Conservation (phyloP, 176 grass and related monocot species). For the Avena atlantica region DNA sequence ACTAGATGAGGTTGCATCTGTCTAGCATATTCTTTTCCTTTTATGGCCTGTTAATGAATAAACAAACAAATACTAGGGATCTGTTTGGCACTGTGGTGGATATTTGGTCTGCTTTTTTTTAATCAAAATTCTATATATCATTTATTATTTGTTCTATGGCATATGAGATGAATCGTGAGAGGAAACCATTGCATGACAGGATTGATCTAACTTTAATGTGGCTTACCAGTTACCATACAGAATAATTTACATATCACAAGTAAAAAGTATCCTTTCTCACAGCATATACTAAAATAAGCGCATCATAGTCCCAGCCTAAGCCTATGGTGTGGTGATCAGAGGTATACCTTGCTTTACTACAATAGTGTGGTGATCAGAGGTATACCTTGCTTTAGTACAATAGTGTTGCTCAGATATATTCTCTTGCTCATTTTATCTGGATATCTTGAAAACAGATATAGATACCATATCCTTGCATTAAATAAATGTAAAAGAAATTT, state of each 20-base stretch:
- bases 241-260: background rate
- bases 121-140: background rate
- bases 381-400: conserved; percentile 10
- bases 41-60: background rate
- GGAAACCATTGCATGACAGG: background rate
- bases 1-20: background rate
- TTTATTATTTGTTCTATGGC: background rate
- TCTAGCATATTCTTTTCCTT: background rate
- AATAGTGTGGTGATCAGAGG: background rate
- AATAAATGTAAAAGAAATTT: background rate
- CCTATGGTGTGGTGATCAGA: background rate
- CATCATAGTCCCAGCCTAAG: background rate
- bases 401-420: background rate
- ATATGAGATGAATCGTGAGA: background rate
- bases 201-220: background rate
- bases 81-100: background rate
- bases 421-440: background rate
- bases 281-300: background rate
- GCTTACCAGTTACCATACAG: background rate
- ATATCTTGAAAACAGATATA: conserved; percentile 7
- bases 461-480: background rate
- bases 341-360: conserved; percentile 7
- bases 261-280: background rate
- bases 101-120: background rate
- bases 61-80: background rate